Percentiles rank a stretch among this genome's conserved stretches.
phyloP scores from a whole-genome alignment of 2,329 filamentous ascomycete genomes.

The Xylariaceae sp. region DNA sequence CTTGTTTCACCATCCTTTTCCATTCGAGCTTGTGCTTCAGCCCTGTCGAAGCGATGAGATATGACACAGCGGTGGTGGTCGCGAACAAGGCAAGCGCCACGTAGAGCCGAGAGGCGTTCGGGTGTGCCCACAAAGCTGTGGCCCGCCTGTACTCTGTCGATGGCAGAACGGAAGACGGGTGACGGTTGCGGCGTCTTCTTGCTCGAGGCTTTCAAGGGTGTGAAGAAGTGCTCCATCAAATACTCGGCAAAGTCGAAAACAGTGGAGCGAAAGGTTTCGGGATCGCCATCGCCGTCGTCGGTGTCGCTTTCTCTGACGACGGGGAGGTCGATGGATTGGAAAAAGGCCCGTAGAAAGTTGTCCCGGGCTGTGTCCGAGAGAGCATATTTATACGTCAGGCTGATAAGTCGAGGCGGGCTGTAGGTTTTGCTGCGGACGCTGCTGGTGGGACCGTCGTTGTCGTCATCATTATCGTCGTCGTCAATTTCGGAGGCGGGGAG shows the following conservation, averaged over 20 bases:
- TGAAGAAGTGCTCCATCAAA: slow-evolving; percentile 27
- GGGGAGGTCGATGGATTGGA: slow-evolving; percentile 17
- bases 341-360: slow-evolving; percentile 25
- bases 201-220: slow-evolving; percentile 25
- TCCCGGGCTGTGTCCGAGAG: slow-evolving; percentile 22
- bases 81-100: slow-evolving; percentile 25
- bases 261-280: slow-evolving; percentile 12
- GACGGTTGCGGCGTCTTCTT: slow-evolving; percentile 25
- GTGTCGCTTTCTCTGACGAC: slow-evolving; percentile 4
- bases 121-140: slow-evolving; percentile 21
- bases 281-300: slow-evolving; percentile 9
- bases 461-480: background rate
- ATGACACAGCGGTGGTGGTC: slow-evolving; percentile 29
- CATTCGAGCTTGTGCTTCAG: slow-evolving; percentile 15
- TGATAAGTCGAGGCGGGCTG: slow-evolving; percentile 23
- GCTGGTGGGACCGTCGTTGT: slow-evolving; percentile 1
- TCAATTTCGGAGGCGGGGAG: slow-evolving; percentile 7
- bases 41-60: slow-evolving; percentile 19
- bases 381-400: slow-evolving; percentile 24
- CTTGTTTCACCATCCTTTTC: slow-evolving; percentile 7
- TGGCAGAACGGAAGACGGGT: slow-evolving; percentile 21
- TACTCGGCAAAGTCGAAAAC: slow-evolving; percentile 26
- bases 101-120: slow-evolving; percentile 24
- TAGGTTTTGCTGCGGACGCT: slow-evolving; percentile 14
- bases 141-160: slow-evolving; percentile 18